phyloP scores from a whole-genome alignment of 1,284 basidiomycete genomes.

The Ganoderma lingzhi region DNA sequence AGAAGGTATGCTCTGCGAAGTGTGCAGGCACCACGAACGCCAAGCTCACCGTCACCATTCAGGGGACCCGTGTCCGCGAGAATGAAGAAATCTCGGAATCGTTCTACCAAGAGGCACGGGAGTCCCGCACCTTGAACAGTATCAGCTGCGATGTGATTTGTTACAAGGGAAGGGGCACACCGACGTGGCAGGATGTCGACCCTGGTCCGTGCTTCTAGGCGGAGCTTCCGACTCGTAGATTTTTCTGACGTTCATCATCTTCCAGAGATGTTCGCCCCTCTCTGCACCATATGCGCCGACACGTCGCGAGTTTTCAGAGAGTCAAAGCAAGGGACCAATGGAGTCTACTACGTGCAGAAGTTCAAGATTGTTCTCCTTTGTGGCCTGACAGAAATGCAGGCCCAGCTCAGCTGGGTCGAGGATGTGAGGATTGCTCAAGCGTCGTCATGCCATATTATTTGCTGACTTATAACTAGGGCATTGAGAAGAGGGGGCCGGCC shows the following conservation, averaged over 20 bases:
- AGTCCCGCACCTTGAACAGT: constrained; percentile 38
- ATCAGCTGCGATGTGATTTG: constrained; percentile 47
- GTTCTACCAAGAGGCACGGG: constrained; percentile 45
- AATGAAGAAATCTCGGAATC: constrained; percentile 51
- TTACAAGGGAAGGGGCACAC: constrained; percentile 49
- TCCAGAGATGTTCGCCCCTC: constrained; percentile 50
- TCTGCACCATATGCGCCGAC: constrained; percentile 54
- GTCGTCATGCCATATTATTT: no score
- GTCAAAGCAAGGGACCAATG: constrained; percentile 31
- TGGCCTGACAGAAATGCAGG: constrained; percentile 55
- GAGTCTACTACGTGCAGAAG: constrained; percentile 46
- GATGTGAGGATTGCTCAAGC: constrained; percentile 35
- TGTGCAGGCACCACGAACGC: not conserved
- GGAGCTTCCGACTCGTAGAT: not conserved
- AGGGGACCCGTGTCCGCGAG: constrained; percentile 46
- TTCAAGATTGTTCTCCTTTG: constrained; percentile 58
- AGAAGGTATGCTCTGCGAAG: constrained; percentile 38
- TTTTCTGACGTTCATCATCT: not conserved
- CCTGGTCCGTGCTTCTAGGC: constrained; percentile 42
- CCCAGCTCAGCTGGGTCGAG: constrained; percentile 56
- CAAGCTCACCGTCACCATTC: not conserved
- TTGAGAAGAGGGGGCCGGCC: constrained; percentile 24
- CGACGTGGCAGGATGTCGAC: constrained; percentile 55
- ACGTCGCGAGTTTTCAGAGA: constrained; percentile 41
- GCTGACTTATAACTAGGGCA: not conserved